Evolutionary conservation across 805 yeast genomes (phyloP).

Genomic region (Cyberlindnera subsufficiens): DNA sequence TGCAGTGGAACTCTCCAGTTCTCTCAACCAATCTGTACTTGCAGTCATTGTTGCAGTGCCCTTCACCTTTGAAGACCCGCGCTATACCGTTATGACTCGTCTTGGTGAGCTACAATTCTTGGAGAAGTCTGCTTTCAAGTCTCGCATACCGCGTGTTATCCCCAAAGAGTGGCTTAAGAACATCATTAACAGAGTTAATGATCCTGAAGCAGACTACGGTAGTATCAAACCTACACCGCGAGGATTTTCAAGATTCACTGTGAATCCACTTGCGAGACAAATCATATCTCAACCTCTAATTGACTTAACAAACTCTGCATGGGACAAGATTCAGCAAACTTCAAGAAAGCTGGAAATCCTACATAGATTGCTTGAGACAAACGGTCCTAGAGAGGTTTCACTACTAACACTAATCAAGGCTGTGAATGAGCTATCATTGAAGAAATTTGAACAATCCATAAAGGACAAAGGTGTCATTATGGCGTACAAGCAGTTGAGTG

Average conservation of each 20-base stretch:
- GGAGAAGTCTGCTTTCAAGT: slow-evolving; percentile 36
- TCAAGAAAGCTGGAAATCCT: slow-evolving; percentile 38
- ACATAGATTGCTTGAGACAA: slow-evolving; percentile 37
- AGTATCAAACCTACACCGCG: slow-evolving; percentile 27
- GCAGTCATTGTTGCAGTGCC: slow-evolving; percentile 56
- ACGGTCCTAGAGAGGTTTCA: slow-evolving; percentile 36
- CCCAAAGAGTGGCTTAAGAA: slow-evolving; percentile 32
- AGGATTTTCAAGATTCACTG: slow-evolving; percentile 23
- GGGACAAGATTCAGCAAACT: slow-evolving; percentile 33
- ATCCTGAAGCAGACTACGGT: slow-evolving; percentile 17
- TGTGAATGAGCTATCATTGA: slow-evolving; percentile 28
- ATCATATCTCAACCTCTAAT: slow-evolving; percentile 30
- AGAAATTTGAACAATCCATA: slow-evolving; percentile 16
- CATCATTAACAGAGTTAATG: slow-evolving; percentile 15
- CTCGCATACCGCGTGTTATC: slow-evolving; percentile 51
- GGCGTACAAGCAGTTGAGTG: slow-evolving; percentile 24
- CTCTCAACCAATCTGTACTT: slow-evolving; percentile 37
- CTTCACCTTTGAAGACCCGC: slow-evolving; percentile 37
- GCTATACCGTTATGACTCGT: slow-evolving; percentile 50
- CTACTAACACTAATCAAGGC: slow-evolving; percentile 33
- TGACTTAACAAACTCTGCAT: slow-evolving; percentile 34
- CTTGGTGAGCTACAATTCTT: slow-evolving; percentile 53
- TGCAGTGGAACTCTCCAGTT: slow-evolving; percentile 46
- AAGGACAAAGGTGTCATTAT: slow-evolving; percentile 14
- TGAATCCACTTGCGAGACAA: slow-evolving; percentile 29